Evolutionary conservation across 2,329 filamentous ascomycete species (phyloP), one percentile per base, ranked within the genome.

Genomic region (Camillea tinctor): DNA sequence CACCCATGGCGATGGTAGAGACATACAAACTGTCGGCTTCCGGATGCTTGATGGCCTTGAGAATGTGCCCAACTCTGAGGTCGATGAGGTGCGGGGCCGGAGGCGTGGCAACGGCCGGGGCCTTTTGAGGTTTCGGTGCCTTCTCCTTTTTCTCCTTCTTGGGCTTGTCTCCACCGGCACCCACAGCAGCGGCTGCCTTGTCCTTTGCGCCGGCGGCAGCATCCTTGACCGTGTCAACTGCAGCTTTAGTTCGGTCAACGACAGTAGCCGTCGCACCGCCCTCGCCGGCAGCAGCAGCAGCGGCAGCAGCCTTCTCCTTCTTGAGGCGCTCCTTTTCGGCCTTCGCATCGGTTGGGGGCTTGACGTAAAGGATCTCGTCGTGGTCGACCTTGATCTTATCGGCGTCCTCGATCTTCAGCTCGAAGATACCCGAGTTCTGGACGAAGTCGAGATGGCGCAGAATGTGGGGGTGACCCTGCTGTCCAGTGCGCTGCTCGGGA

Each of bases 21-120:
- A 99, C 95, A 78, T 88, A 99, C 56, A 99, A 86, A 13, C 91
- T 96, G 80, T 99, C 95, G 66, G 95, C 95, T 71, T 99, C 96
- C 57, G 95, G 95, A 81, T 99, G 95, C 76, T 93, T 90, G 78
- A 95, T 85, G 55, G 93, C 93, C 79, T 97, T 96, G 72, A 99
- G 88, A 70, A 99, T 97, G 81, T 98, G 95, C 62, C 95, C 95
- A 62, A 99, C 94, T 65, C 95, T 89, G 55, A 99, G 88, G 75
- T 99, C 95, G 74, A 99, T 97, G 62, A 97, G 85, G 60, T 85
- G 83, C 2, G 95, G 95, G 1, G 92, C 91, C 4, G 92, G 87
- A 1, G 92, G 90, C 13, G 92, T 89, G 55, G 92, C 84, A 54
- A 86, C 83, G 5, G 91, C 80, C 15, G 88, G 79, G 6, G 87